Conservation (phyloP, 2,329 filamentous ascomycete genomes). For the Nemania sp. region DNA sequence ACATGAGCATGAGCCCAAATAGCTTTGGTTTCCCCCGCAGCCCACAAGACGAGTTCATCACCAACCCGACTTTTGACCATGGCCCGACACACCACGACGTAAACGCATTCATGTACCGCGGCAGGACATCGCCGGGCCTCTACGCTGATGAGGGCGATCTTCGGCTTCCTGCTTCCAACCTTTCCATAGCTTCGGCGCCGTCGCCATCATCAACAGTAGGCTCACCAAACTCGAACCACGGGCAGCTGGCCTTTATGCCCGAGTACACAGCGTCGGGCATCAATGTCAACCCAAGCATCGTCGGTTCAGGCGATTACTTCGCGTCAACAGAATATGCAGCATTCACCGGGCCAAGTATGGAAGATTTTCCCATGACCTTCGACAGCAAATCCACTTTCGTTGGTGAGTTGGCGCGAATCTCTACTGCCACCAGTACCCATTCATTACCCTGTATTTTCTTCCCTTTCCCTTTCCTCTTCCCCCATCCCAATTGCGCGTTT, state of each 20-base stretch:
- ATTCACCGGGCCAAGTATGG: conserved; percentile 63
- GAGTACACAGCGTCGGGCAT: conserved; percentile 69
- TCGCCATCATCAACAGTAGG: conserved; percentile 76
- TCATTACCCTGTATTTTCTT: conserved; percentile 3
- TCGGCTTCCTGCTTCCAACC: conserved; percentile 66
- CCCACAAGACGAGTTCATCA: conserved; percentile 55
- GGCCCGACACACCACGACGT: conserved; percentile 61
- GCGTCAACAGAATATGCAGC: conserved; percentile 65
- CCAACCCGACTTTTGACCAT: conserved; percentile 60
- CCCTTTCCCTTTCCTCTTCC: neutral
- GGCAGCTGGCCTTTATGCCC: conserved; percentile 67
- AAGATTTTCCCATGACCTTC: conserved; percentile 63
- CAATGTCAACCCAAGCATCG: conserved; percentile 72
- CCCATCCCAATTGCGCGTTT: too few relatives aligned
- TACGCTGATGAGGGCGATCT: conserved; percentile 65
- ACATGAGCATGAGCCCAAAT: conserved; percentile 62
- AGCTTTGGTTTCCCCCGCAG: conserved; percentile 58
- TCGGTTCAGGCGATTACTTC: conserved; percentile 66
- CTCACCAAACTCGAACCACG: conserved; percentile 73
- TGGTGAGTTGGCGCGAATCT: conserved; percentile 64
- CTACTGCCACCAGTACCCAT: conserved; percentile 39
- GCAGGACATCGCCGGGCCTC: conserved; percentile 61
- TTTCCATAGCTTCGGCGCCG: conserved; percentile 70
- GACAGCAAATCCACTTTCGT: conserved; percentile 65
- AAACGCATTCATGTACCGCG: conserved; percentile 59